Evolutionary conservation across 371 early-diverging fungal genomes (phyloP).

Genomic region (Rhizopus arrhizus): DNA sequence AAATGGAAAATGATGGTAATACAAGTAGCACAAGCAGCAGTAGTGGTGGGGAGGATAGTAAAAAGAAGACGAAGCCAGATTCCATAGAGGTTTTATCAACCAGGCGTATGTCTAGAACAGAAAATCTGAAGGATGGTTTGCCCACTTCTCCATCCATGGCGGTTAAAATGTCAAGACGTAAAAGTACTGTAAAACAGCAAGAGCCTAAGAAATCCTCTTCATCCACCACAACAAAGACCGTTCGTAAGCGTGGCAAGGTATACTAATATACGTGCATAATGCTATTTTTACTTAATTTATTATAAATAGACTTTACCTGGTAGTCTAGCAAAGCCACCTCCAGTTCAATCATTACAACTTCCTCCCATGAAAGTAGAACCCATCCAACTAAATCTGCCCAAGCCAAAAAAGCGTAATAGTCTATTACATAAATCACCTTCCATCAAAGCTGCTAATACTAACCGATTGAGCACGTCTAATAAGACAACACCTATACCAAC

Average conservation of each 20-base stretch:
- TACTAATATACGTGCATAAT: background rate
- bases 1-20: constrained; percentile 8
- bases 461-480: constrained; percentile 5
- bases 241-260: constrained; percentile 52
- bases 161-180: constrained; percentile 18
- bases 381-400: constrained; percentile 37
- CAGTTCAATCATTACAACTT: constrained; percentile 40
- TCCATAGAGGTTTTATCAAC: constrained; percentile 8
- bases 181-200: constrained; percentile 28
- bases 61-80: constrained; percentile 13
- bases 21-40: constrained; percentile 11
- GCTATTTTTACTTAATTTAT: background rate
- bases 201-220: background rate
- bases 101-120: constrained; percentile 41
- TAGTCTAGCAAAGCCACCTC: constrained; percentile 50
- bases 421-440: constrained; percentile 28
- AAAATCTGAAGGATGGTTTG: constrained; percentile 45
- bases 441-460: constrained; percentile 13
- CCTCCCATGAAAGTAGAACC: constrained; percentile 59
- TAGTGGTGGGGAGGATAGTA: constrained; percentile 21
- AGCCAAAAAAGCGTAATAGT: constrained; percentile 6
- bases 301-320: constrained; percentile 49
- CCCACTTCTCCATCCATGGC: constrained; percentile 39
- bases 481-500: constrained; percentile 24
- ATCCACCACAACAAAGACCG: constrained; percentile 6